phyloP scores from a whole-genome alignment of 805 yeast species.

The Tetrapisispora iriomotensis region DNA sequence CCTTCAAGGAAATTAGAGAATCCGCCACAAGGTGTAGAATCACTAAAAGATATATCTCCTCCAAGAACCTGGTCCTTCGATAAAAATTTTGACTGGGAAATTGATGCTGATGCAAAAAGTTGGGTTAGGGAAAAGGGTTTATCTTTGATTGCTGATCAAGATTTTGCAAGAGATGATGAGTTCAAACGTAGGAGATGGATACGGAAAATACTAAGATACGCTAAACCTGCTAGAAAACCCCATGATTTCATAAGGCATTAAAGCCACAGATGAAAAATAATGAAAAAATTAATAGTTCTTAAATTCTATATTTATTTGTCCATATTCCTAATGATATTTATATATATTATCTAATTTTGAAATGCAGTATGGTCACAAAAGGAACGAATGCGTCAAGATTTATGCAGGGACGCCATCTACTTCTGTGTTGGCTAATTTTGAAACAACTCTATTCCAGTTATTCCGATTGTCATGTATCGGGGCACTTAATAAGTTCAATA shows the following conservation, averaged over 20 bases:
- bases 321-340: no score
- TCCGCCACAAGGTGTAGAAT: slow-evolving; percentile 56
- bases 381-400: neutral
- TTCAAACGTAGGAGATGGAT: slow-evolving; percentile 51
- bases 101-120: slow-evolving; percentile 42
- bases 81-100: slow-evolving; percentile 49
- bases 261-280: neutral
- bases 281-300: neutral
- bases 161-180: slow-evolving; percentile 39
- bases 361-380: neutral
- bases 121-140: slow-evolving; percentile 46
- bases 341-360: neutral
- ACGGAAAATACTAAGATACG: slow-evolving; percentile 43
- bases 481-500: slow-evolving; percentile 46
- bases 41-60: slow-evolving; percentile 47
- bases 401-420: slow-evolving; percentile 84
- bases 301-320: slow-evolving; percentile 1
- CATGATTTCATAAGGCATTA: neutral
- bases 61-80: slow-evolving; percentile 72
- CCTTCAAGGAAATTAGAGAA: slow-evolving; percentile 37
- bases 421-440: slow-evolving; percentile 49
- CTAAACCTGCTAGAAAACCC: slow-evolving; percentile 26
- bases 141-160: slow-evolving; percentile 32
- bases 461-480: slow-evolving; percentile 67
- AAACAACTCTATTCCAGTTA: slow-evolving; percentile 49